These are phyloP conservation scores for Aspergillus costaricaensis DNA, from an alignment of 2,329 filamentous ascomycete genomes.

Conservation along the genomic window DNA sequence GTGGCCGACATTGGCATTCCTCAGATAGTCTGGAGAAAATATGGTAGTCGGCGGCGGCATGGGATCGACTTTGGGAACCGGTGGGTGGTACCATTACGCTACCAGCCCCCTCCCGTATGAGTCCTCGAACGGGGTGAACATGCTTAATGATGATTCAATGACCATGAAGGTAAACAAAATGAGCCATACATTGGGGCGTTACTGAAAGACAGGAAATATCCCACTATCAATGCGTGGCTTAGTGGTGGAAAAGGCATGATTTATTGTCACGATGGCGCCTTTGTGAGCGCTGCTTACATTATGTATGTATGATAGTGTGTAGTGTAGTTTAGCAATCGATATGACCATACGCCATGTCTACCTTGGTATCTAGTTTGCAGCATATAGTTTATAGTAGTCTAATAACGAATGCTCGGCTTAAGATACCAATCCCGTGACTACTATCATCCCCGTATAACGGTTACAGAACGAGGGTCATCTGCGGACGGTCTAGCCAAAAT, in stretches of 20 bases:
- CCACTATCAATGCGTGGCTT: neutral
- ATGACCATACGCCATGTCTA: neutral
- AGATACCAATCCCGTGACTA: neutral
- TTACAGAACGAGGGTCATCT: neutral
- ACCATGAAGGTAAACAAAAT: constrained; percentile 2
- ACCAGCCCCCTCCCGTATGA: constrained; percentile 35
- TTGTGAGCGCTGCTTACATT: neutral
- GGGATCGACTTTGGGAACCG: constrained; percentile 85
- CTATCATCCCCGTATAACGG: neutral
- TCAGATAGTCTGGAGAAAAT: constrained; percentile 80
- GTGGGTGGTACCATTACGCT: constrained; percentile 76
- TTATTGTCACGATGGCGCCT: neutral
- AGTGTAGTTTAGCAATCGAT: neutral
- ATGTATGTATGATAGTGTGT: neutral
- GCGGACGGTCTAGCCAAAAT: constrained; percentile 1
- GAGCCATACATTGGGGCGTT: constrained; percentile 14
- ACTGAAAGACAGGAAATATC: constrained; percentile 1
- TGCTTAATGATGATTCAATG: constrained; percentile 18
- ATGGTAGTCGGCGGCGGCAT: constrained; percentile 75
- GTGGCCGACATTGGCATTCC: constrained; percentile 86
- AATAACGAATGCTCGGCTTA: no score
- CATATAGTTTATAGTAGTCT: no score
- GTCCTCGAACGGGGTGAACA: neutral
- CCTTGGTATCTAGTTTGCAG: no score
- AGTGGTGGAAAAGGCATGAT: neutral